These are phyloP conservation scores for Moesziomyces antarcticus DNA, from an alignment of 1,284 basidiomycete genomes.

Conservation along the genomic window DNA sequence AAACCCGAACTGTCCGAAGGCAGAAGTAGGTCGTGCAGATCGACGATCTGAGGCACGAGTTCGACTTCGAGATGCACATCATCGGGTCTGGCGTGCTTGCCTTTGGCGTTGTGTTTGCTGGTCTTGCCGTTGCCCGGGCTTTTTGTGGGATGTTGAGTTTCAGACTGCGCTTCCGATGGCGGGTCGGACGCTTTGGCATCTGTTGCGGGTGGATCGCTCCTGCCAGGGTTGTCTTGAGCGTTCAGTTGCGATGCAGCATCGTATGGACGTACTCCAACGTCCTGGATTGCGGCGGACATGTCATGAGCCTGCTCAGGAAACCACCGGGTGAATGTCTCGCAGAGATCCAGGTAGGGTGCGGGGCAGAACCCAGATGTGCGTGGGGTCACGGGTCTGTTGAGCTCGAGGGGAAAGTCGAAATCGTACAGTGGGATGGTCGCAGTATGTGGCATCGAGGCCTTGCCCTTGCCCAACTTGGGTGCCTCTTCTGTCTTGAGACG, in stretches of 20 bases:
- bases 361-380: slow-evolving; percentile 29
- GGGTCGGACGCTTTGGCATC: not conserved
- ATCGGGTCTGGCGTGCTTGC: slow-evolving; percentile 6
- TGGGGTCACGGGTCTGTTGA: slow-evolving; percentile 9
- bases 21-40: not conserved
- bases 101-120: not conserved
- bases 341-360: slow-evolving; percentile 14
- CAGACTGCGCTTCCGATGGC: not conserved
- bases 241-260: not conserved
- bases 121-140: slow-evolving; percentile 11
- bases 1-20: too few species aligned
- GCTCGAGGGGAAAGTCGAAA: slow-evolving; percentile 39
- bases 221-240: not conserved
- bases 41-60: slow-evolving; percentile 17
- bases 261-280: too few species aligned
- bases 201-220: not conserved
- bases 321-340: slow-evolving; percentile 15
- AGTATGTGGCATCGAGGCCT: not conserved
- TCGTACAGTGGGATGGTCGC: slow-evolving; percentile 42
- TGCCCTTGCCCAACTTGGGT: not conserved
- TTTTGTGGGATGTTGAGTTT: not conserved
- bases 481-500: not conserved
- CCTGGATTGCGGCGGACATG: too few species aligned
- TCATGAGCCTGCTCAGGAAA: slow-evolving; percentile 2
- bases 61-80: slow-evolving; percentile 39